Conservation (phyloP, 1,284 basidiomycete species). For the Ceratorhiza oryzae-sativae region DNA sequence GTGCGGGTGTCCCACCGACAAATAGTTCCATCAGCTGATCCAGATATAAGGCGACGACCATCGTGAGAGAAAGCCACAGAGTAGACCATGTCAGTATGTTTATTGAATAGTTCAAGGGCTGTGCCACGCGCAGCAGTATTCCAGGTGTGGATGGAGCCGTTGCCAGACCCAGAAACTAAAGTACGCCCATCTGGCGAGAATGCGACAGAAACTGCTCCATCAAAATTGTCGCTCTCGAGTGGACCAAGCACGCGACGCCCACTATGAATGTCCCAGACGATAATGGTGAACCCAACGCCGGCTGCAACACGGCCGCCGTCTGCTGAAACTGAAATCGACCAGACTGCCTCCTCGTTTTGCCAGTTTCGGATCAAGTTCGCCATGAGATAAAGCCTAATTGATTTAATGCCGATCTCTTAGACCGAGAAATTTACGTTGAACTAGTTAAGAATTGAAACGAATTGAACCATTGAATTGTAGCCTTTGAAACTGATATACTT, state of each 20-base stretch:
- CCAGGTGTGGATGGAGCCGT: background rate
- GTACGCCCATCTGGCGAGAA: background rate
- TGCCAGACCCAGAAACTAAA: background rate
- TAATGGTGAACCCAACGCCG: background rate
- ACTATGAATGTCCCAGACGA: background rate
- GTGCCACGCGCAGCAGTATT: background rate
- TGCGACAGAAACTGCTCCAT: background rate
- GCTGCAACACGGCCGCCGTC: background rate
- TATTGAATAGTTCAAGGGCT: background rate
- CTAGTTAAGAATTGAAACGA: too few relatives aligned
- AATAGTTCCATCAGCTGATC: slow-evolving; percentile 31
- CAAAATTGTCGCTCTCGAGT: slow-evolving; percentile 6
- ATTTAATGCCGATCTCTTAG: too few relatives aligned
- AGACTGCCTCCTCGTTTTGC: too few relatives aligned
- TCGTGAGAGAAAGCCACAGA: background rate
- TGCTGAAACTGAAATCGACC: background rate
- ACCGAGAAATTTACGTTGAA: too few relatives aligned
- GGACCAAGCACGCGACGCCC: background rate
- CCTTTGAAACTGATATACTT: too few relatives aligned
- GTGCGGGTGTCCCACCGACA: slow-evolving; percentile 32
- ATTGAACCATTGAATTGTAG: too few relatives aligned
- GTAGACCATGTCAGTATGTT: background rate
- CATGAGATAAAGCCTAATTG: too few relatives aligned
- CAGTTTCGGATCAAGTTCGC: too few relatives aligned
- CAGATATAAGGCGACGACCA: slow-evolving; percentile 23